Conservation (phyloP, 176 grass and related monocot genomes). For the Neostapfia colusana region DNA sequence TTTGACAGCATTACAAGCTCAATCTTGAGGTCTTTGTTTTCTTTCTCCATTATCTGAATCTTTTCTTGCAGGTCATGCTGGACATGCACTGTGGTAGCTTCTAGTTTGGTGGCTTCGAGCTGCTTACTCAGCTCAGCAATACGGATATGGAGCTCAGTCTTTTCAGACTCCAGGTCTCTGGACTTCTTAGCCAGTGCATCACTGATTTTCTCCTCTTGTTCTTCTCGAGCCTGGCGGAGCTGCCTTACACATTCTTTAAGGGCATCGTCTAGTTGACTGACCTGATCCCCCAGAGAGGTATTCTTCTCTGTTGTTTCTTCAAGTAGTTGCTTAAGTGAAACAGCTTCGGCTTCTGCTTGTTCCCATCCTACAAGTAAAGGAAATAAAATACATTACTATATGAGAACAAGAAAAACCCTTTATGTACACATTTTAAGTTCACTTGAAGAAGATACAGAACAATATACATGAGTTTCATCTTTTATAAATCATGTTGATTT, state of each 20-base stretch:
- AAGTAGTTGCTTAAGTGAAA: constrained; percentile 66
- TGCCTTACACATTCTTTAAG: constrained; percentile 97
- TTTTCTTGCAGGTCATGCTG: constrained; percentile 56
- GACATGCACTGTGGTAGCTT: constrained; percentile 6
- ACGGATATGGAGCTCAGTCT: constrained; percentile 54
- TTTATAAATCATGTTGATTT: constrained; percentile 6
- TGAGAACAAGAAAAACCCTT: background rate
- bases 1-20: constrained; percentile 48
- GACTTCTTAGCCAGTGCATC: constrained; percentile 54
- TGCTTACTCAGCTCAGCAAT: constrained; percentile 53
- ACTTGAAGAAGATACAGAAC: background rate
- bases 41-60: constrained; percentile 55
- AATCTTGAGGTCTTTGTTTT: constrained; percentile 62
- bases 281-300: constrained; percentile 63
- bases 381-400: background rate
- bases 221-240: constrained; percentile 76
- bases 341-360: constrained; percentile 82
- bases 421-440: constrained; percentile 3
- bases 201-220: constrained; percentile 72
- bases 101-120: constrained; percentile 47
- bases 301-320: constrained; percentile 72
- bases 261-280: constrained; percentile 75
- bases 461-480: background rate
- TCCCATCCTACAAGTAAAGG: constrained; percentile 78
- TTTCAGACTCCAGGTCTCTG: constrained; percentile 51